Conservation (phyloP, 768 basidiomycete genomes). For the Rossbeevera mucosa region DNA sequence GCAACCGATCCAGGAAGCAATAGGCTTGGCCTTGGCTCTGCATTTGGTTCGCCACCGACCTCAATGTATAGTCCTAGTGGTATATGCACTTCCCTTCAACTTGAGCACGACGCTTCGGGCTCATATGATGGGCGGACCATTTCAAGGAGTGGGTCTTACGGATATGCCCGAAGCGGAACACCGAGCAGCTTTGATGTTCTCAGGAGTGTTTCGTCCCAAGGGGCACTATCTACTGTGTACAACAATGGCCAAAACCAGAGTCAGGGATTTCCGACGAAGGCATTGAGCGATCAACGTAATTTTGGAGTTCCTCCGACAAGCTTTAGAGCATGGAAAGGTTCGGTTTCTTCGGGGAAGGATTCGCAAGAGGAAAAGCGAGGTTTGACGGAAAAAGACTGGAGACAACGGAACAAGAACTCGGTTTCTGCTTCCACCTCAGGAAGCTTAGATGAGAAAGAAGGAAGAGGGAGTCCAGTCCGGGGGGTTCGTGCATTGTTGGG, state of each 20-base stretch:
- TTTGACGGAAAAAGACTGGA: constrained; percentile 12
- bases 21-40: constrained; percentile 23
- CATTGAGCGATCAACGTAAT: constrained; percentile 4
- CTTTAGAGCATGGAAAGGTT: constrained; percentile 24
- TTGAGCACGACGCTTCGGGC: constrained; percentile 18
- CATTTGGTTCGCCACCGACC: constrained; percentile 25
- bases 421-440: constrained; percentile 13
- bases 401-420: constrained; percentile 12
- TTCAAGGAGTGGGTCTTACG: constrained; percentile 24
- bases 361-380: constrained; percentile 13
- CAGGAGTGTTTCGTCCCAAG: constrained; percentile 31
- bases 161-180: constrained; percentile 22
- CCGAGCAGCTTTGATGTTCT: constrained; percentile 25
- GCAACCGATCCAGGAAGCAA: constrained; percentile 9
- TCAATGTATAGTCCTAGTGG: constrained; percentile 21
- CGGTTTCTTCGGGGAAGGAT: constrained; percentile 15
- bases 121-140: constrained; percentile 16
- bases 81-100: constrained; percentile 2
- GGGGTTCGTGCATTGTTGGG: constrained; percentile 28
- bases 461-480: constrained; percentile 16
- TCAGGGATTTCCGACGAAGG: constrained; percentile 17
- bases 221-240: constrained; percentile 22
- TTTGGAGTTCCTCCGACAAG: constrained; percentile 27
- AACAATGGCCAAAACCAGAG: constrained; percentile 15
- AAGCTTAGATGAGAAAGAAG: constrained; percentile 23